A percentile compares a stretch with the other conserved stretches of the same genome.
Conservation (phyloP, 495 filamentous ascomycete species). For the Paragyromitra xinjiangensis region DNA sequence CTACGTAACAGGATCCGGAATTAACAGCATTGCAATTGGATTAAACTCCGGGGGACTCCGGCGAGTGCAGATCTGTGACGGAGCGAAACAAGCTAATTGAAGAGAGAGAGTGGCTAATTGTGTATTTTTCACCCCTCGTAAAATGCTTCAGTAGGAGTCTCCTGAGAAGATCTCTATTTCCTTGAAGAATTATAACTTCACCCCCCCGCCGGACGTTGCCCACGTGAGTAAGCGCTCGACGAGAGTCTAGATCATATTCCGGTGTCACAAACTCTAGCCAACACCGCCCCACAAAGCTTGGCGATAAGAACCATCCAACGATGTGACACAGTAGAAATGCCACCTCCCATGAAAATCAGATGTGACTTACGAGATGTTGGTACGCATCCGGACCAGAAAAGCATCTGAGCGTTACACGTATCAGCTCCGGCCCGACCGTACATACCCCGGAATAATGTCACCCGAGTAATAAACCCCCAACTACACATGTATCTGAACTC, state of each 20-base stretch:
- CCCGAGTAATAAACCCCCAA: slow-evolving; percentile 29
- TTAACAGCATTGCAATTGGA: not conserved
- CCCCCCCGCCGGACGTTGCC: not conserved
- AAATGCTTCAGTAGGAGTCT: no score
- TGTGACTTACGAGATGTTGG: slow-evolving; percentile 22
- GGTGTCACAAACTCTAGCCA: not conserved
- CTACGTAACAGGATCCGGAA: not conserved
- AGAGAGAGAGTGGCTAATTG: not conserved
- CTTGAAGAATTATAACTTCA: no score
- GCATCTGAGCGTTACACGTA: not conserved
- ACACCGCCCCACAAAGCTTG: slow-evolving; percentile 16
- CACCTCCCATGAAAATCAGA: slow-evolving; percentile 23
- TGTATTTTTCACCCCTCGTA: no score
- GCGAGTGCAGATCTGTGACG: slow-evolving; percentile 38
- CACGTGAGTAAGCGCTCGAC: not conserved
- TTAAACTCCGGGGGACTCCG: not conserved
- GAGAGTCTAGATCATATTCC: not conserved
- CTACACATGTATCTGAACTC: not conserved
- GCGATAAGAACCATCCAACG: not conserved
- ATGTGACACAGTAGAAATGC: not conserved
- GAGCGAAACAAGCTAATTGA: not conserved
- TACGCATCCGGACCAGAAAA: slow-evolving; percentile 4
- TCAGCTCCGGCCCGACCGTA: slow-evolving; percentile 2
- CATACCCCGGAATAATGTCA: slow-evolving; percentile 32
- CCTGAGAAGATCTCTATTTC: no score